A percentile compares a stretch with the other conserved stretches of the same genome.
phyloP scores from a whole-genome alignment of 768 basidiomycete species.

The Boletus tylopilopsis region DNA sequence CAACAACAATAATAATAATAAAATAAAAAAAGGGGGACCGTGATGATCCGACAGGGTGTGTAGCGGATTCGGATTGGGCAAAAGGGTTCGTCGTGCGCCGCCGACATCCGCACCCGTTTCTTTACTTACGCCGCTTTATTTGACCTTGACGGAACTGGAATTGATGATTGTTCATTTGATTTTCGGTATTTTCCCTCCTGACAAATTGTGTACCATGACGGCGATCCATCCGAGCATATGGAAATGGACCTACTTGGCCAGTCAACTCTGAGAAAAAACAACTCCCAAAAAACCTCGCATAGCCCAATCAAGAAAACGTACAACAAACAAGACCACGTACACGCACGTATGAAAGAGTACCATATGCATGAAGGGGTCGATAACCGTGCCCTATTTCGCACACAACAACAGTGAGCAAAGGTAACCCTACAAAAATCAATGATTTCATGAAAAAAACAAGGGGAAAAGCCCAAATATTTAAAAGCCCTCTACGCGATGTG shows the following conservation, averaged over 20 bases:
- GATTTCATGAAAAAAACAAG: not conserved
- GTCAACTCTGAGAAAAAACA: too few relatives aligned
- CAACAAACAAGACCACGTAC: constrained; percentile 1
- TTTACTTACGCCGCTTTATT: not conserved
- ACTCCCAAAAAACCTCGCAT: not conserved
- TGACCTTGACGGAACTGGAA: not conserved
- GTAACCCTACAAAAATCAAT: constrained; percentile 10
- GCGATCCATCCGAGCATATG: not conserved
- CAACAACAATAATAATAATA: too few relatives aligned
- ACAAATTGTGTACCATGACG: not conserved
- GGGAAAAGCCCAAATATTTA: too few relatives aligned
- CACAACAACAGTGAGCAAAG: constrained; percentile 1
- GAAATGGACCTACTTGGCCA: not conserved
- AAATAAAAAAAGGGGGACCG: too few relatives aligned
- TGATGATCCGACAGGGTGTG: too few relatives aligned
- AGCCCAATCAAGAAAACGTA: constrained; percentile 2
- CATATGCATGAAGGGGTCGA: constrained; percentile 4
- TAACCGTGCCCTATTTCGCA: constrained; percentile 16
- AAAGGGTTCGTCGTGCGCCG: not conserved
- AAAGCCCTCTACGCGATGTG: constrained; percentile 9
- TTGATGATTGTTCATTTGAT: not conserved
- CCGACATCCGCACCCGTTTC: not conserved
- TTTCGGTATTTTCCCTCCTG: not conserved
- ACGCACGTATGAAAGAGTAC: constrained; percentile 1
- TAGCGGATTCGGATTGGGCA: too few relatives aligned